Percentiles rank a stretch among this genome's conserved stretches.
Conservation (phyloP, 768 basidiomycete genomes). For the Coprinopsis sp. region DNA sequence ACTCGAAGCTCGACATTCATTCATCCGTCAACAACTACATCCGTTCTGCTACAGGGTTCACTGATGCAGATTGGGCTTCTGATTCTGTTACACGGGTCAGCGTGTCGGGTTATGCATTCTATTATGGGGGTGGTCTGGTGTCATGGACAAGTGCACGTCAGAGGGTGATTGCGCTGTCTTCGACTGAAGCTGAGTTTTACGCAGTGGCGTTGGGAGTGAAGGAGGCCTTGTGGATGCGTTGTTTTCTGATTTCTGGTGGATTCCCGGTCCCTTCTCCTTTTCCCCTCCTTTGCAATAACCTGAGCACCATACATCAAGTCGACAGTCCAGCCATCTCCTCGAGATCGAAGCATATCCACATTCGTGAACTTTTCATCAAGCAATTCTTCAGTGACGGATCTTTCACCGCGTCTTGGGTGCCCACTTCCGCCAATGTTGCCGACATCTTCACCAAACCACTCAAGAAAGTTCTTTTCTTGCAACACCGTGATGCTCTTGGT, state of each 20-base stretch:
- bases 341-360: constrained; percentile 25
- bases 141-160: constrained; percentile 30
- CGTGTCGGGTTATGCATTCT: constrained; percentile 29
- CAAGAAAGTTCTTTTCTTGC: constrained; percentile 3
- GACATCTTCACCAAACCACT: constrained; percentile 39
- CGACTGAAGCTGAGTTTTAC: too few relatives aligned
- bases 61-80: too few relatives aligned
- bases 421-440: constrained; percentile 28
- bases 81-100: constrained; percentile 18
- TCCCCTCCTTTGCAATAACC: constrained; percentile 21
- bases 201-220: too few relatives aligned
- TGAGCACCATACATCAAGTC: constrained; percentile 7
- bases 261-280: constrained; percentile 11
- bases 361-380: too few relatives aligned
- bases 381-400: too few relatives aligned
- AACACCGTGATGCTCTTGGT: constrained; percentile 13
- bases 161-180: too few relatives aligned
- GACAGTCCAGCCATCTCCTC: constrained; percentile 20
- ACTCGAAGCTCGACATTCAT: too few relatives aligned
- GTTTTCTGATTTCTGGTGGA: constrained; percentile 14
- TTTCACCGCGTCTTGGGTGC: constrained; percentile 22
- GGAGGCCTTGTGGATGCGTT: constrained; percentile 23
- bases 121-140: constrained; percentile 21
- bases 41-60: too few relatives aligned
- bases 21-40: too few relatives aligned